Evolutionary conservation across 2,329 filamentous ascomycete species (phyloP).

Genomic region (Cadophora sp.): DNA sequence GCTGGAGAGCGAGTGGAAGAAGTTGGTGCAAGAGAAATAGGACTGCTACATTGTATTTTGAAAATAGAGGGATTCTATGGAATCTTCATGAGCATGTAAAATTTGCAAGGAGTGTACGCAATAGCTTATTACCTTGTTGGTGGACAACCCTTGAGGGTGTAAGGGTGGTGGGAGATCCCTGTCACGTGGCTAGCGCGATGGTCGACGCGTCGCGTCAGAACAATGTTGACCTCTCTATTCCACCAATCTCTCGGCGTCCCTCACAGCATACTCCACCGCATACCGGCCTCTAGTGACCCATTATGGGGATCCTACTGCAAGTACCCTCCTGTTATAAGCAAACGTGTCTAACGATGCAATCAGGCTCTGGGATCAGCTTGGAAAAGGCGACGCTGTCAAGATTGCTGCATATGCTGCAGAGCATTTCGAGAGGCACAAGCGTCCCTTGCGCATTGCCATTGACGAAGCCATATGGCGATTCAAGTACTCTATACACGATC

Average conservation of each 20-base stretch:
- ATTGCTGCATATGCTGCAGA: constrained; percentile 66
- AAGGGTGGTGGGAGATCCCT: too few species aligned
- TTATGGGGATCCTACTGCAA: neutral
- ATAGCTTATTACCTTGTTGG: too few species aligned
- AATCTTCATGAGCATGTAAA: too few species aligned
- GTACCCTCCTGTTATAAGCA: neutral
- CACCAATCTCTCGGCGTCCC: neutral
- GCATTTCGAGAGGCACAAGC: constrained; percentile 70
- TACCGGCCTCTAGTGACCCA: neutral
- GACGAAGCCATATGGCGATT: constrained; percentile 97
- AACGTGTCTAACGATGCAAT: neutral
- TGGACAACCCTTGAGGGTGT: neutral
- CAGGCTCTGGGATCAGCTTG: constrained; percentile 22
- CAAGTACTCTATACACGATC: constrained; percentile 61
- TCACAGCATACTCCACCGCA: neutral
- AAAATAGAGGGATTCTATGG: neutral
- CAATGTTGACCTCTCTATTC: neutral
- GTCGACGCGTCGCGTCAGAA: neutral
- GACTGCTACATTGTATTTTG: neutral
- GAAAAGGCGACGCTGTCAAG: constrained; percentile 16
- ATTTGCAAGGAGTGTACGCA: too few species aligned
- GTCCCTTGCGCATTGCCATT: constrained; percentile 83
- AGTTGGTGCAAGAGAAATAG: neutral
- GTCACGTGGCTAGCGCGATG: neutral
- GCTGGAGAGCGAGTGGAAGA: constrained; percentile 46